Evolutionary conservation across 805 yeast genomes (phyloP).

Genomic region (Yamadazyma nakazawae): DNA sequence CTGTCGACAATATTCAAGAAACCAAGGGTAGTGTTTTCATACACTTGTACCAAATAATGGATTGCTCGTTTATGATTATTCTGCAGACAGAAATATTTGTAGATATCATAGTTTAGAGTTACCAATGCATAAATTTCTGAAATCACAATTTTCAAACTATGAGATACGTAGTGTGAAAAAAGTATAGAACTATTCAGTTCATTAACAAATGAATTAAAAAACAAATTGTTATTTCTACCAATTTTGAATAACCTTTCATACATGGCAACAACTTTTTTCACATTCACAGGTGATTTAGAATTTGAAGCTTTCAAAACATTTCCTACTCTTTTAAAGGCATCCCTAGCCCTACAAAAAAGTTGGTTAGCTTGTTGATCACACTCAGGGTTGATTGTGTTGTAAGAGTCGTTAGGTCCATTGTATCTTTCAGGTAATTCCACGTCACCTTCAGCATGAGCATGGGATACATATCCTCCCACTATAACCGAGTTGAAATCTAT

Average conservation of each 20-base stretch:
- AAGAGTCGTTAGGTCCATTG: not conserved
- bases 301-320: not conserved
- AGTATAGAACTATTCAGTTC: not conserved
- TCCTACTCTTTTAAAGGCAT: not conserved
- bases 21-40: not conserved
- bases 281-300: not conserved
- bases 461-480: not conserved
- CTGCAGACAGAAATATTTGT: not conserved
- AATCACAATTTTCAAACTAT: not conserved
- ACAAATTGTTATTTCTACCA: not conserved
- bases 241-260: not conserved
- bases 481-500: not conserved
- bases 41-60: not conserved
- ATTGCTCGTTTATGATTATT: not conserved
- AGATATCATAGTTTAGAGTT: not conserved
- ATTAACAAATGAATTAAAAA: conserved; percentile 1
- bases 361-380: not conserved
- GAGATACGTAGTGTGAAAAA: conserved; percentile 1
- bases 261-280: not conserved
- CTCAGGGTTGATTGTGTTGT: conserved; percentile 1
- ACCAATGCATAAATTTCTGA: not conserved
- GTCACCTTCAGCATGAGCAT: not conserved
- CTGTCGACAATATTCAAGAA: not conserved
- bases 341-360: not conserved
- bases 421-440: not conserved